These are phyloP conservation scores for Phytophthora macrochlamydospora DNA, from an alignment of 352 stramenopile genomes.

Conservation along the genomic window DNA sequence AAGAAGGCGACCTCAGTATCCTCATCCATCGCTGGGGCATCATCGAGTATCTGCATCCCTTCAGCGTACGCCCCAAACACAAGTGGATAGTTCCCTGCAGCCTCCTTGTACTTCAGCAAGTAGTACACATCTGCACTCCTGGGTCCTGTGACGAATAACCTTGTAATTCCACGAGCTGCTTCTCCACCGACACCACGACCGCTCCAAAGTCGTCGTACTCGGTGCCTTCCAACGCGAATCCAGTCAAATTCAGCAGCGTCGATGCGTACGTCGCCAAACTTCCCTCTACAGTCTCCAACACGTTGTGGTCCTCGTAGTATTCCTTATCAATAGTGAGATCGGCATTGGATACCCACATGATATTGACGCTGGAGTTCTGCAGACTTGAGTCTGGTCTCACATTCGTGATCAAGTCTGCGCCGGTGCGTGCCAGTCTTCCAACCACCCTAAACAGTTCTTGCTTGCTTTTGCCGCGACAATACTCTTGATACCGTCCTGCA, in stretches of 20 bases:
- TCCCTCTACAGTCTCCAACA: conserved; percentile 38
- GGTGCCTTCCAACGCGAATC: conserved; percentile 24
- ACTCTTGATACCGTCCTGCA: conserved; percentile 45
- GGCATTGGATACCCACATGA: conserved; percentile 75
- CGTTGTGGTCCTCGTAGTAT: conserved; percentile 87
- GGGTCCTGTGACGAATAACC: conserved; percentile 29
- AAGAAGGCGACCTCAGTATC: conserved; percentile 51
- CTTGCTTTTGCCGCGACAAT: conserved; percentile 36
- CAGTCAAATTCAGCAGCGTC: conserved; percentile 43
- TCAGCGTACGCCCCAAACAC: conserved; percentile 57
- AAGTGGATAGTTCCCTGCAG: conserved; percentile 46
- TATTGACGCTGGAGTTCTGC: conserved; percentile 69
- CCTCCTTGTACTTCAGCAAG: conserved; percentile 68
- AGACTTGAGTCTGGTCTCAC: conserved; percentile 36
- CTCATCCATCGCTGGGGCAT: conserved; percentile 34
- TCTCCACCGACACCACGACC: conserved; percentile 29
- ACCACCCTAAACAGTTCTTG: conserved; percentile 47
- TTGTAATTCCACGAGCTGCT: conserved; percentile 36
- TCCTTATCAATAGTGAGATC: conserved; percentile 84
- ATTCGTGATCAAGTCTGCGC: conserved; percentile 80
- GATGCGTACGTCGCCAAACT: conserved; percentile 42
- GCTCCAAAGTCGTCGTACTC: conserved; percentile 33
- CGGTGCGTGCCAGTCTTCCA: conserved; percentile 45
- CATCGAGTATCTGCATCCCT: conserved; percentile 47
- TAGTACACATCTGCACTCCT: conserved; percentile 60